Conservation (phyloP, 1,139 yeast species). For the Debaryomyces psychrophilus region DNA sequence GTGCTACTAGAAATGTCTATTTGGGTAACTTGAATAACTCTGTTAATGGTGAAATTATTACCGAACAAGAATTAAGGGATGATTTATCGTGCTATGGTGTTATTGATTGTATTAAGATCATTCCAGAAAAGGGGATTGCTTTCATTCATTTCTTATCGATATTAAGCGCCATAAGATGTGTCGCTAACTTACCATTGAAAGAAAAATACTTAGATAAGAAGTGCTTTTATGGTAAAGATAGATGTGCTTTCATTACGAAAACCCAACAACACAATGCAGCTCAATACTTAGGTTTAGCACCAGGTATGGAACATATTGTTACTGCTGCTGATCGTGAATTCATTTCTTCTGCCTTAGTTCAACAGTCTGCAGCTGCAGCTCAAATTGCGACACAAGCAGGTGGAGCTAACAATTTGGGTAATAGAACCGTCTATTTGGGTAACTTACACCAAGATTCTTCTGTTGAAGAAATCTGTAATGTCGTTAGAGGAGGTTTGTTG, state of each 20-base stretch:
- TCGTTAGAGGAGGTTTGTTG: constrained; percentile 87
- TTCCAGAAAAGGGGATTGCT: constrained; percentile 63
- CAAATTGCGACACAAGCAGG: constrained; percentile 76
- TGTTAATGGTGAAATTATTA: constrained; percentile 47
- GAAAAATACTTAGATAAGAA: constrained; percentile 59
- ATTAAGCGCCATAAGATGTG: constrained; percentile 60
- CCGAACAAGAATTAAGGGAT: constrained; percentile 58
- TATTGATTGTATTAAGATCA: constrained; percentile 59
- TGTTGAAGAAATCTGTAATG: constrained; percentile 90
- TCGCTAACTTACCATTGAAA: constrained; percentile 56
- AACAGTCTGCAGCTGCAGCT: constrained; percentile 73
- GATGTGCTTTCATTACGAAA: constrained; percentile 79
- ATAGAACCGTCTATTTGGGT: constrained; percentile 89
- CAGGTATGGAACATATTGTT: constrained; percentile 83
- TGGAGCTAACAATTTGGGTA: constrained; percentile 80
- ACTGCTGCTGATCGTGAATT: constrained; percentile 79
- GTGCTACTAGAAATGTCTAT: constrained; percentile 90
- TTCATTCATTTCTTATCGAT: constrained; percentile 63
- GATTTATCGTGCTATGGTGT: constrained; percentile 57
- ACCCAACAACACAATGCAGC: constrained; percentile 98
- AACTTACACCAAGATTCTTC: constrained; percentile 84
- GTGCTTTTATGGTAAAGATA: constrained; percentile 64
- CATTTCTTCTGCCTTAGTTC: constrained; percentile 60
- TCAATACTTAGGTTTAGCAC: constrained; percentile 87
- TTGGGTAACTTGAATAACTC: constrained; percentile 70